Evolutionary conservation across 106 monocot species (phyloP).

Genomic region (Dioscorea alata): DNA sequence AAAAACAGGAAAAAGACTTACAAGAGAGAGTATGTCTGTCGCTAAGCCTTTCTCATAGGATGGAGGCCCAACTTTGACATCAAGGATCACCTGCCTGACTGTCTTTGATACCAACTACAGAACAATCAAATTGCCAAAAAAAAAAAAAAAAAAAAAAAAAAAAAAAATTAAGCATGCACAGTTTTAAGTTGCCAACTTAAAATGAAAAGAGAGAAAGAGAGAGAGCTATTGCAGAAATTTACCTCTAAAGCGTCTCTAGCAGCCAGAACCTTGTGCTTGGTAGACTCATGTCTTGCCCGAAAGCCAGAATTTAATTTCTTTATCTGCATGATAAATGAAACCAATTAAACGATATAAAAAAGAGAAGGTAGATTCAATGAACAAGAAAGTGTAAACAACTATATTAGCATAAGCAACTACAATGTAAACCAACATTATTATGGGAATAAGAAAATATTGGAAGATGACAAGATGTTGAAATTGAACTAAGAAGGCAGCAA

Average conservation of each 20-base stretch:
- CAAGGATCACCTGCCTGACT: constrained; percentile 84
- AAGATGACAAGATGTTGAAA: too few relatives aligned
- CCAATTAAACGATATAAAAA: too few relatives aligned
- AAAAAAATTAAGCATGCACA: background rate
- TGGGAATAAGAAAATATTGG: too few relatives aligned
- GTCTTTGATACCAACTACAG: constrained; percentile 71
- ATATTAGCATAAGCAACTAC: too few relatives aligned
- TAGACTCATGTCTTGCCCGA: constrained; percentile 13
- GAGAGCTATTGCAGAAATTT: background rate
- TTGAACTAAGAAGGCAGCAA: too few relatives aligned
- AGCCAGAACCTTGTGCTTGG: constrained; percentile 34
- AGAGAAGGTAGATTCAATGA: too few relatives aligned
- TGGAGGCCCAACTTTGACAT: constrained; percentile 94
- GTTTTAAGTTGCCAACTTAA: too few relatives aligned
- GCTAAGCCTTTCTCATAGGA: constrained; percentile 75
- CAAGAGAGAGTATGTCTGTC: constrained; percentile 58
- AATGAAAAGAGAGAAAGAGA: background rate
- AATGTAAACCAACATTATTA: too few relatives aligned
- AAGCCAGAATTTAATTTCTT: constrained; percentile 30
- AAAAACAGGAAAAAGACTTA: constrained; percentile 32
- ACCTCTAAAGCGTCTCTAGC: constrained; percentile 56
- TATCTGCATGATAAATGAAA: constrained; percentile 45
- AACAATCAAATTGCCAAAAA: constrained; percentile 1
- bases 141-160: background rate
- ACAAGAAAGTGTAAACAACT: too few relatives aligned